These are phyloP conservation scores for Coffea canephora DNA, from an alignment of 257 asterid species.

Conservation along the genomic window DNA sequence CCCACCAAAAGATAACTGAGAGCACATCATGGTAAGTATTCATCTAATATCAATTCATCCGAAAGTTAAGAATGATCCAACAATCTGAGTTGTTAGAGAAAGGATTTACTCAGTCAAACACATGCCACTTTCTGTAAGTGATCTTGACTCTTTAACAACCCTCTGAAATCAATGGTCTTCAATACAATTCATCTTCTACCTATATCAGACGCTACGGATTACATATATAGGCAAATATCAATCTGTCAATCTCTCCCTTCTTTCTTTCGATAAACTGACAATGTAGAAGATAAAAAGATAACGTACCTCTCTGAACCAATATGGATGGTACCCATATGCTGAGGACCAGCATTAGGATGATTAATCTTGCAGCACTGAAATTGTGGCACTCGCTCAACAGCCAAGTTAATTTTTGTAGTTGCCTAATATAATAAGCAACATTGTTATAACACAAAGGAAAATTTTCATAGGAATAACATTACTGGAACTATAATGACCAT, in stretches of 20 bases:
- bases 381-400: slow-evolving; percentile 73
- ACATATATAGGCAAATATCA: neutral
- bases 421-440: slow-evolving; percentile 57
- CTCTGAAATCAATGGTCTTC: neutral
- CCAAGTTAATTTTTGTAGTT: slow-evolving; percentile 90
- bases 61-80: neutral
- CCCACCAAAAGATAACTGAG: neutral
- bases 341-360: slow-evolving; percentile 73
- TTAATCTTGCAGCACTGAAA: slow-evolving; percentile 67
- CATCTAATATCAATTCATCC: neutral
- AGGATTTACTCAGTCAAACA: neutral
- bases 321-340: slow-evolving; percentile 93
- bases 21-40: neutral
- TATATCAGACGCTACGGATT: neutral
- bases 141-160: neutral
- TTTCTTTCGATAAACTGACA: neutral
- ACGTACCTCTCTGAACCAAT: slow-evolving; percentile 84
- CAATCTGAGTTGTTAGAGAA: neutral
- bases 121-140: neutral
- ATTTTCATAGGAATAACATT: slow-evolving; percentile 3
- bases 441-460: slow-evolving; percentile 22
- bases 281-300: neutral
- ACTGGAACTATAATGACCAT: neutral
- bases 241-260: neutral
- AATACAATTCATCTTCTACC: neutral